Evolutionary conservation across 495 filamentous ascomycete genomes (phyloP).

Genomic region (Aspergillus funiculosus): DNA sequence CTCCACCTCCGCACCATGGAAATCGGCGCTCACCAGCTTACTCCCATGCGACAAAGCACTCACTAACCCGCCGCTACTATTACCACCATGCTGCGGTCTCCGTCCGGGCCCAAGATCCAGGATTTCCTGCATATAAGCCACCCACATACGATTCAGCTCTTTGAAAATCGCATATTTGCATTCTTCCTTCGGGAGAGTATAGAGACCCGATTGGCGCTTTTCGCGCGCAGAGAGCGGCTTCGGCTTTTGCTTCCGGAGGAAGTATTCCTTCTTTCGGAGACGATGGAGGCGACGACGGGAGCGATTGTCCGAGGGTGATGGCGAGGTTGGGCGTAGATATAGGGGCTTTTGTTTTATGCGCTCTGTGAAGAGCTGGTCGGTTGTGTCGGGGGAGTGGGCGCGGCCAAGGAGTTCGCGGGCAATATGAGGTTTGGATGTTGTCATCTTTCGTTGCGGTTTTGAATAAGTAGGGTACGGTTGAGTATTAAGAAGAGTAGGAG

Average conservation of each 20-base stretch:
- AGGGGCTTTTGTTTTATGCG: conserved; percentile 80
- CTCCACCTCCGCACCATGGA: conserved; percentile 79
- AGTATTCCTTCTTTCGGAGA: conserved; percentile 49
- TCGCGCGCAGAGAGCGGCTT: conserved; percentile 74
- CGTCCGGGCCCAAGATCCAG: conserved; percentile 42
- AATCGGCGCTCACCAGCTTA: conserved; percentile 76
- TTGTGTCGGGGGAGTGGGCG: conserved; percentile 66
- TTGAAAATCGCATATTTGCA: conserved; percentile 73
- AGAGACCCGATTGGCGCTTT: conserved; percentile 64
- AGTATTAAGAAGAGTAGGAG: no score
- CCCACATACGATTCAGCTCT: conserved; percentile 72
- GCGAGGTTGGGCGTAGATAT: conserved; percentile 65
- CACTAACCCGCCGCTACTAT: conserved; percentile 33
- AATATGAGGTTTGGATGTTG: conserved; percentile 42
- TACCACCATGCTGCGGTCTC: not conserved
- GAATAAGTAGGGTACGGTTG: no score
- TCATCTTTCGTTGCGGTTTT: conserved; percentile 24
- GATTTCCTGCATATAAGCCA: conserved; percentile 73
- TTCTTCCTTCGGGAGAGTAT: conserved; percentile 62
- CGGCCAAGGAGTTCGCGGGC: conserved; percentile 63
- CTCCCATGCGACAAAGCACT: conserved; percentile 51
- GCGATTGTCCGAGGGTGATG: conserved; percentile 57
- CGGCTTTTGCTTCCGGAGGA: conserved; percentile 58
- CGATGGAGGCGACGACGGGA: conserved; percentile 54
- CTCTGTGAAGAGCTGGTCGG: conserved; percentile 65